Base-by-base conservation (phyloP, 1,284 basidiomycete species). In the Hymenochaete sp. region DNA sequence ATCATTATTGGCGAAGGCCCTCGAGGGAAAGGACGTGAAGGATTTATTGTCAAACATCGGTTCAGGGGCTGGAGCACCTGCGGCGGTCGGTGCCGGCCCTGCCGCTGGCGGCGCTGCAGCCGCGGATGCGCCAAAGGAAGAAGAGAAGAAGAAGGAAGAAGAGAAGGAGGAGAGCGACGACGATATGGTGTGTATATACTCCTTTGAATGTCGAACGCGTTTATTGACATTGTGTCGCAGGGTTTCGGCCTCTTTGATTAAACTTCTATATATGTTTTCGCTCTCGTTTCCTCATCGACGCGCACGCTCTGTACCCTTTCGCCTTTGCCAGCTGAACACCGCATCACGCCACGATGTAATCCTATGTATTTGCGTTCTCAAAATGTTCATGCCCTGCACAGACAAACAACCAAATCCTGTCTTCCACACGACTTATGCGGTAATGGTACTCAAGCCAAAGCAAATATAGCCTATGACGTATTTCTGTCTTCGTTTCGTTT, bases 1-100 rank as follows among this genome's bases (percentile, higher is more conserved):
- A 52, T 71, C 82, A 39, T 85, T 98, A 58, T 84, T 98, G 61
- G 86, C 95, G 57, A 98, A 98, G 70, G 93, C 95, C 29, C 82
- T 98, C 45, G 93, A 96, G 72, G 93, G 93, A 60, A 97, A 96
- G 79, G 82, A 98, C 69, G 77, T 98, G 62, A 97, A 93, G 72
- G 92, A 95, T 45, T 74, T 98, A 55, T 77, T 97, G 51, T 88
- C 87, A 55, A 93, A 91, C 71, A 84, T 95, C 55, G 87, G 90
- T 58, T 72, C 83, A 43, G 85, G 87, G 56, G 86, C 86, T 59
- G 91, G 76, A 57, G 84, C 79, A 58, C 82, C 85, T 49, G 72
- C 66, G 44, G 67, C 73, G 38, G 69, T 68, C 37, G 72, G 67
- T 35, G 73, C 66, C 47, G 79, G 67, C 48, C 83, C 67, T 55